Percentiles rank a stretch among this genome's conserved stretches.
Conservation (phyloP, 306 rosid species). For the Vicia villosa region DNA sequence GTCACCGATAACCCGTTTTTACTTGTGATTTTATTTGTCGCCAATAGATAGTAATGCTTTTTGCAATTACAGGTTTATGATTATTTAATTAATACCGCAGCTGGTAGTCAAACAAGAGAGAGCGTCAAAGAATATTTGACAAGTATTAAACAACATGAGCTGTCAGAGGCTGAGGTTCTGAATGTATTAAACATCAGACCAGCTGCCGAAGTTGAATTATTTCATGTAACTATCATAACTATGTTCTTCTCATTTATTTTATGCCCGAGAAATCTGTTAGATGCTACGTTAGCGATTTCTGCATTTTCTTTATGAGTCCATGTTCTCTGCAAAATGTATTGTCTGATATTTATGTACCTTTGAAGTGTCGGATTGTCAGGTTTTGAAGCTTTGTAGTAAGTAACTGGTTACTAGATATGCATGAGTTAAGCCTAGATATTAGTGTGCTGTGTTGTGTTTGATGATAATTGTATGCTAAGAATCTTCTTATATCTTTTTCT, state of each 20-base stretch:
- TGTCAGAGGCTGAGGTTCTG: constrained; percentile 75
- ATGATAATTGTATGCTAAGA: too few species aligned
- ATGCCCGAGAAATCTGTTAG: neutral
- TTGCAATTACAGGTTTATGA: constrained; percentile 57
- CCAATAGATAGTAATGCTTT: neutral
- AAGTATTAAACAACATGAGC: constrained; percentile 51
- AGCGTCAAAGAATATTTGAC: constrained; percentile 51
- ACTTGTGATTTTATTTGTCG: too few species aligned
- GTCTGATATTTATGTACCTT: constrained; percentile 1
- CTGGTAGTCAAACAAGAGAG: constrained; percentile 59
- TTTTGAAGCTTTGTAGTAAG: constrained; percentile 7
- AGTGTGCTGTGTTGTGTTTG: constrained; percentile 15
- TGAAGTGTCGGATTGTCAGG: neutral
- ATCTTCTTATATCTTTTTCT: neutral
- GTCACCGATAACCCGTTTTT: neutral
- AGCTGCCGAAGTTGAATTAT: constrained; percentile 48
- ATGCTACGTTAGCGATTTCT: neutral
- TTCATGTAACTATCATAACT: constrained; percentile 44
- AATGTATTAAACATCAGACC: constrained; percentile 74
- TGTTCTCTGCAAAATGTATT: neutral
- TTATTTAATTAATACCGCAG: constrained; percentile 62
- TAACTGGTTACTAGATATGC: neutral
- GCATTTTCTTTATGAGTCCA: neutral
- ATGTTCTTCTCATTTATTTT: neutral
- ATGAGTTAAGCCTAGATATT: constrained; percentile 13